Percentiles rank a stretch among this genome's conserved stretches.
Evolutionary conservation across 2,329 filamentous ascomycete genomes (phyloP).

Genomic region (Leptosphaerulina australis): DNA sequence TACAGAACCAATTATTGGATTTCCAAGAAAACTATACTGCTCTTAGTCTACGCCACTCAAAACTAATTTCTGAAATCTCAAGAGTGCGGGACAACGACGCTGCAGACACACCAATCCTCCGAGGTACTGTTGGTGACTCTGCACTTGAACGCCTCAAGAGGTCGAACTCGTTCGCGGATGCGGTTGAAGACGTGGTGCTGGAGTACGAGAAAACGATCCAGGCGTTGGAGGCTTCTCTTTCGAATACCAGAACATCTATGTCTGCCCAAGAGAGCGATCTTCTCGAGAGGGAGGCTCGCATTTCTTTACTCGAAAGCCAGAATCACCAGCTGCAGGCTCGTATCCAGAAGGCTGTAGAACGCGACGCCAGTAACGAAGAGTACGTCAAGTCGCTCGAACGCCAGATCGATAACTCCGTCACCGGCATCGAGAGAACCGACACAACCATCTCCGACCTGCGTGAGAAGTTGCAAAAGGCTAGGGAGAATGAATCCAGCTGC

Average conservation of each 20-base stretch:
- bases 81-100: conserved; percentile 73
- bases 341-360: conserved; percentile 90
- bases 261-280: conserved; percentile 84
- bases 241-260: conserved; percentile 82
- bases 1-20: conserved; percentile 93
- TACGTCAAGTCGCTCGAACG: conserved; percentile 92
- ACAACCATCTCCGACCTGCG: conserved; percentile 84
- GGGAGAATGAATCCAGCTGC: conserved; percentile 86
- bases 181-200: conserved; percentile 92
- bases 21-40: conserved; percentile 93
- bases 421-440: conserved; percentile 90
- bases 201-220: conserved; percentile 99
- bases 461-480: conserved; percentile 85
- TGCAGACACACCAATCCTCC: conserved; percentile 63
- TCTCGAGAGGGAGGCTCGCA: conserved; percentile 91
- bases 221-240: conserved; percentile 86
- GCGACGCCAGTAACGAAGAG: conserved; percentile 87
- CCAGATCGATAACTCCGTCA: conserved; percentile 87
- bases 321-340: conserved; percentile 87
- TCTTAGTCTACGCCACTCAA: conserved; percentile 91
- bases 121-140: conserved; percentile 72
- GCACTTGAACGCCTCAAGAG: conserved; percentile 88
- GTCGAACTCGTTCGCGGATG: conserved; percentile 94
- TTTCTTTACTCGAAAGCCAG: conserved; percentile 89
- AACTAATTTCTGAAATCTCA: conserved; percentile 90